These are phyloP conservation scores for Xylaria grammica DNA, from an alignment of 495 filamentous ascomycete species.

Conservation along the genomic window DNA sequence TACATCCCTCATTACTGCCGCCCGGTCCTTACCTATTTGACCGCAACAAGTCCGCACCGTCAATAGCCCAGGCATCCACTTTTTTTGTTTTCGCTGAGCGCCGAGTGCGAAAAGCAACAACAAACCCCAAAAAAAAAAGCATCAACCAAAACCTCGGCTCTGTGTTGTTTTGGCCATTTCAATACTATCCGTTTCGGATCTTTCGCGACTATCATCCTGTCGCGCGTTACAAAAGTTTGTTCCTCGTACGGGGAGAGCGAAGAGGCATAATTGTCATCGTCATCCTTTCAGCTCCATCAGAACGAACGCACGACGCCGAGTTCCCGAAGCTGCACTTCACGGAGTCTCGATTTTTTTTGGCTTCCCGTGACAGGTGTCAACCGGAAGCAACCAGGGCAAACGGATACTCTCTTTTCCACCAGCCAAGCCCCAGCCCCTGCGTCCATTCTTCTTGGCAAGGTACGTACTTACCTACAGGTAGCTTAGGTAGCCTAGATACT, in stretches of 20 bases:
- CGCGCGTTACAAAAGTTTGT: background rate
- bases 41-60: slow-evolving; percentile 7
- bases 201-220: background rate
- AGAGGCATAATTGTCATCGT: slow-evolving; percentile 15
- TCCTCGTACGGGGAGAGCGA: slow-evolving; percentile 13
- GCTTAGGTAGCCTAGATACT: background rate
- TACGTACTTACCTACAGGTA: background rate
- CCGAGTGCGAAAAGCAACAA: slow-evolving; percentile 2
- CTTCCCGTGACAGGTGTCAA: slow-evolving; percentile 20
- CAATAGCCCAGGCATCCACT: slow-evolving; percentile 10
- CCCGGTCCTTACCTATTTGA: slow-evolving; percentile 9
- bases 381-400: slow-evolving; percentile 1
- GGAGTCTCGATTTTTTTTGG: background rate
- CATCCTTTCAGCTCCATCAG: background rate
- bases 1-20: background rate
- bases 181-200: background rate
- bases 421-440: slow-evolving; percentile 21
- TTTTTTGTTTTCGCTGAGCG: background rate
- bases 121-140: slow-evolving; percentile 5
- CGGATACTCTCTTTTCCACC: background rate
- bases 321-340: slow-evolving; percentile 10
- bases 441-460: slow-evolving; percentile 2
- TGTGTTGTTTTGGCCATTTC: slow-evolving; percentile 9
- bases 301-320: slow-evolving; percentile 10
- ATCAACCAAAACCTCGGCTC: slow-evolving; percentile 11